Evolutionary conservation across 345 rosid species (phyloP).

Genomic region (Psidium friedrichsthalianum): DNA sequence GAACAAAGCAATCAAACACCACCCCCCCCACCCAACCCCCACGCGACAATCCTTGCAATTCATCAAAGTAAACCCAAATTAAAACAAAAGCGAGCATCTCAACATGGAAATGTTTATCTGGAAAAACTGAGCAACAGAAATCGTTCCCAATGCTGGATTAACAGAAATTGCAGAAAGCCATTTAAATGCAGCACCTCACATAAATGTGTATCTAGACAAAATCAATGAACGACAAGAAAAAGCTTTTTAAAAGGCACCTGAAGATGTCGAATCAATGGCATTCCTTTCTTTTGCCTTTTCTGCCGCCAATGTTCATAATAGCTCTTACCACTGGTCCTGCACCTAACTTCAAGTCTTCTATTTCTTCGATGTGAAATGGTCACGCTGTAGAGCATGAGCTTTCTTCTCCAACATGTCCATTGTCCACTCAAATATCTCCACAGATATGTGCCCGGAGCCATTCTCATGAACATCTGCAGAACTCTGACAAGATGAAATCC

Average conservation of each 20-base stretch:
- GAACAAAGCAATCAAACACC: background rate
- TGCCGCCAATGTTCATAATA: constrained; percentile 64
- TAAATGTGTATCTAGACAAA: background rate
- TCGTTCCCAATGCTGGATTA: background rate
- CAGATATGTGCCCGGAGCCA: constrained; percentile 29
- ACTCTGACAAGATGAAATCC: constrained; percentile 29
- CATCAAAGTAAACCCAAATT: background rate
- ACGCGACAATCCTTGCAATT: background rate
- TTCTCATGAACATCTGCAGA: constrained; percentile 28
- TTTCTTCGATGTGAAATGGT: constrained; percentile 60
- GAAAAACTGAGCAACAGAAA: background rate
- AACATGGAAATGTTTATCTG: background rate
- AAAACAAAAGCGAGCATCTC: background rate
- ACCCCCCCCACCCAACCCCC: no score
- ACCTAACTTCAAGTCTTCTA: constrained; percentile 51
- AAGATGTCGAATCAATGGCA: constrained; percentile 89
- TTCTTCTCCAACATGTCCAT: constrained; percentile 87
- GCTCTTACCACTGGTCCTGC: constrained; percentile 34
- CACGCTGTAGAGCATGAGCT: constrained; percentile 58
- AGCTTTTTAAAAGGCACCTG: constrained; percentile 45
- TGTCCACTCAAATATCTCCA: constrained; percentile 65
- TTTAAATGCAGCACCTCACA: background rate
- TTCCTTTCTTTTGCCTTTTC: constrained; percentile 70
- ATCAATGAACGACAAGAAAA: background rate
- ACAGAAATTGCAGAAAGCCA: background rate